Percentiles rank a stretch among this genome's conserved stretches.
Conservation (phyloP, 495 filamentous ascomycete species). For the Xylaria flabelliformis region DNA sequence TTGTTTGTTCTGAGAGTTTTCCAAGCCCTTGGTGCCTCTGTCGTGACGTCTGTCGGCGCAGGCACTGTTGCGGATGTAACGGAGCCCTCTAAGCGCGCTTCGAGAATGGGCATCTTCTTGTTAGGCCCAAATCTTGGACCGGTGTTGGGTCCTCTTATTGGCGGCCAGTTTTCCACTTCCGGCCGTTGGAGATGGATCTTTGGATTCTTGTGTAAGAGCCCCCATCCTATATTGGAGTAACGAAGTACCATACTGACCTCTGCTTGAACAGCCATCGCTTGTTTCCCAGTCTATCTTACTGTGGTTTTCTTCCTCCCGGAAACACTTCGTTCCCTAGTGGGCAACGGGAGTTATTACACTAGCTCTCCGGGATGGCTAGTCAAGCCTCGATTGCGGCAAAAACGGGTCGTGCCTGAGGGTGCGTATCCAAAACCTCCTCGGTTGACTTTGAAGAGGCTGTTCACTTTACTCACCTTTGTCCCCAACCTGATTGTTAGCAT, state of each 20-base stretch:
- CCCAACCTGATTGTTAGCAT: slow-evolving; percentile 34
- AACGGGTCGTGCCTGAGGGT: slow-evolving; percentile 27
- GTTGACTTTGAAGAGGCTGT: slow-evolving; percentile 34
- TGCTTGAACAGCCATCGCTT: slow-evolving; percentile 31
- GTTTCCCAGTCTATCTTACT: slow-evolving; percentile 31
- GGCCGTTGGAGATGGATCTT: slow-evolving; percentile 44
- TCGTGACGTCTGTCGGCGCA: slow-evolving; percentile 39
- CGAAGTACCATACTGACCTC: background rate
- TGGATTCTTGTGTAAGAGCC: slow-evolving; percentile 40
- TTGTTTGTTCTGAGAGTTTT: slow-evolving; percentile 39
- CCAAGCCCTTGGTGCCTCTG: slow-evolving; percentile 41
- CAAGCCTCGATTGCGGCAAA: slow-evolving; percentile 20
- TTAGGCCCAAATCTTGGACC: slow-evolving; percentile 45
- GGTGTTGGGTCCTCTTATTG: slow-evolving; percentile 42
- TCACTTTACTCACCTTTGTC: slow-evolving; percentile 37
- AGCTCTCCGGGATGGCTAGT: slow-evolving; percentile 23
- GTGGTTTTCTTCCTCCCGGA: slow-evolving; percentile 44
- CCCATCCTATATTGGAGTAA: background rate
- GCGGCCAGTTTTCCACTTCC: slow-evolving; percentile 38
- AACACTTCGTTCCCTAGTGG: slow-evolving; percentile 41
- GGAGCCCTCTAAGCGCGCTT: slow-evolving; percentile 36
- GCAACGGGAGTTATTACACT: slow-evolving; percentile 35
- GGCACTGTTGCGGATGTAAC: slow-evolving; percentile 44
- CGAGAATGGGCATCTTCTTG: slow-evolving; percentile 37
- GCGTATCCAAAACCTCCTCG: slow-evolving; percentile 35